Evolutionary conservation across 148 eudicot species (phyloP), one percentile per base, ranked within the genome.

Genomic region (Heliosperma pusillum): DNA sequence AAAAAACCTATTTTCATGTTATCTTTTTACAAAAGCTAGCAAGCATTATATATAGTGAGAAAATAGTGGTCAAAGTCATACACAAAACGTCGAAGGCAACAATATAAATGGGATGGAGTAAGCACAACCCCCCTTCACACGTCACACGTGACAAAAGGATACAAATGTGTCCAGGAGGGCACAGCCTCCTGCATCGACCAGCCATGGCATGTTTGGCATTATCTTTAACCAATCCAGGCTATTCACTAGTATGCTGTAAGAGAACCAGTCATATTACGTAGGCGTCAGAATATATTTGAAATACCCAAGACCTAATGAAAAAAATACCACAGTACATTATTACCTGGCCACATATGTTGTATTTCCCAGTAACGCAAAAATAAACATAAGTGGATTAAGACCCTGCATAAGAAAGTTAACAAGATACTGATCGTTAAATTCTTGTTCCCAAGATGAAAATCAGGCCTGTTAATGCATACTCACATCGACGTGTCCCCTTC

Each of bases 131-230:
- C n/a, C n/a, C n/a, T n/a, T n/a, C n/a, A n/a, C n/a, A 15, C 3
- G 11, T 7, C 27, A 66, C 8, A 52, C 9, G 58, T 22, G 15
- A 4, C 4, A 73, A 7, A 77, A 89, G 96, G 97, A 91, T 91
- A 89, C 97, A 76, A 91, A 86, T 69, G 87, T 74, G 78, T 91
- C 97, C 60, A 91, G 93, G 29, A 89, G 65, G 66, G 82, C 88
- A 45, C 93, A 91, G 29, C 93, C 93, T 61, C 88, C 88, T 26
- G 97, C 85, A 72, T 91, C 97, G 66, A 91, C 97, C 79, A 91
- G 83, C 97, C 97, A 91, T 50, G 97, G 91, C 26, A 91, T 77
- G 77, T 91, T 91, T 65, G 97, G 87, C 61, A 70, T 63, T 61
- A 91, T 71, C 79, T 82, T 91, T 67, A 81, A 82, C 97, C 97